These are phyloP conservation scores for Lecanoromycetidae sp. DNA, from an alignment of 2,329 filamentous ascomycete species.

Conservation along the genomic window DNA sequence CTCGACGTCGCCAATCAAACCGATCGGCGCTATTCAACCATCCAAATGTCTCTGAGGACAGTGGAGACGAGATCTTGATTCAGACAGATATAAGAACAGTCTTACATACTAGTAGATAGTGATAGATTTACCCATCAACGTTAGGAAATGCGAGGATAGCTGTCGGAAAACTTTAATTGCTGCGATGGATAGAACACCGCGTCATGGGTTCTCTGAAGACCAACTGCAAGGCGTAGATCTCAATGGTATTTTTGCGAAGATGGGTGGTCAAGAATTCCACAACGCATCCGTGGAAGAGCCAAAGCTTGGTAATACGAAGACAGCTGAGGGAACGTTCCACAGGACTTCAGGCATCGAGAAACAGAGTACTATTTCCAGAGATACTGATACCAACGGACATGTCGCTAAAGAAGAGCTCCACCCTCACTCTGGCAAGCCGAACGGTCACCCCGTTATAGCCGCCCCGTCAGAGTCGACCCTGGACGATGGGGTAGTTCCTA, in stretches of 20 bases:
- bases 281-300: neutral
- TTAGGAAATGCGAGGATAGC: neutral
- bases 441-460: neutral
- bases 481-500: constrained; percentile 11
- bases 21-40: no score
- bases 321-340: neutral
- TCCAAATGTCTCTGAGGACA: no score
- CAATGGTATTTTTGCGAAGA: neutral
- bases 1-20: no score
- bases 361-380: neutral
- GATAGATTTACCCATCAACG: neutral
- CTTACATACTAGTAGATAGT: no score
- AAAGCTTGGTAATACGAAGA: neutral
- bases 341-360: neutral
- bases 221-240: neutral
- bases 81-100: no score
- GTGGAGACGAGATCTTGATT: no score
- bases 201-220: neutral
- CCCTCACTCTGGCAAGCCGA: neutral
- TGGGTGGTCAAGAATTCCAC: no score
- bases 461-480: neutral
- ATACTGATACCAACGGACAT: neutral
- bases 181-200: neutral
- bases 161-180: neutral
- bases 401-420: neutral